phyloP scores from a whole-genome alignment of 2,329 filamentous ascomycete genomes.

The Beauveria bassiana region DNA sequence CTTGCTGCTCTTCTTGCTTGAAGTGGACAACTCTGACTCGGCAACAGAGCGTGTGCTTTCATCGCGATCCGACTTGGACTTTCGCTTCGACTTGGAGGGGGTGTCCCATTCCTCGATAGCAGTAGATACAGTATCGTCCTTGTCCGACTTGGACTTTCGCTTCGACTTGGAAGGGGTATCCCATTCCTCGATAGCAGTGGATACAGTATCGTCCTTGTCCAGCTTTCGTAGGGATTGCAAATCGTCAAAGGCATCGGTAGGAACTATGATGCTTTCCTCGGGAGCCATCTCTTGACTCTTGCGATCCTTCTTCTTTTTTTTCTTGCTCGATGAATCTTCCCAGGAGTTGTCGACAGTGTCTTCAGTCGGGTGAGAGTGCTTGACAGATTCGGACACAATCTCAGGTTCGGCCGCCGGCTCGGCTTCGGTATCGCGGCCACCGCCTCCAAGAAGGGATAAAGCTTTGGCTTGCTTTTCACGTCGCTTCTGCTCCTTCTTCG shows the following conservation, averaged over 20 bases:
- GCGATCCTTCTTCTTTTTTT: conserved; percentile 26
- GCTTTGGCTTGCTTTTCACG: conserved; percentile 31
- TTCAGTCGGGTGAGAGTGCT: conserved; percentile 8
- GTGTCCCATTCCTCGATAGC: conserved; percentile 27
- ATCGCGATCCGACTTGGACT: conserved; percentile 18
- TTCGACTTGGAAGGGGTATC: conserved; percentile 26
- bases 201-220: conserved; percentile 22
- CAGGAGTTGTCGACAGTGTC: conserved; percentile 16
- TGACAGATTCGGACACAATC: background rate
- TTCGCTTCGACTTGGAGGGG: conserved; percentile 27
- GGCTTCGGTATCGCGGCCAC: background rate
- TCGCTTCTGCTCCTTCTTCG: conserved; percentile 31
- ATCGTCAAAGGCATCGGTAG: conserved; percentile 24
- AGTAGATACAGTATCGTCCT: conserved; percentile 15
- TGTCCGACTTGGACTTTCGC: conserved; percentile 24
- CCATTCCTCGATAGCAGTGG: conserved; percentile 24
- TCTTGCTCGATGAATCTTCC: conserved; percentile 25
- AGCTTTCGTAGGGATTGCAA: conserved; percentile 18
- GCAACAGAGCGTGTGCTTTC: conserved; percentile 25
- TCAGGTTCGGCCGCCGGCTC: conserved; percentile 15
- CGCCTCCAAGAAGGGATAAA: conserved; percentile 18
- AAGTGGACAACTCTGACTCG: conserved; percentile 29
- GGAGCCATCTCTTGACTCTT: conserved; percentile 21
- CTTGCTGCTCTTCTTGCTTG: conserved; percentile 27
- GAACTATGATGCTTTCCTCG: conserved; percentile 22